Evolutionary conservation across 2,329 filamentous ascomycete genomes (phyloP).

Genomic region (Sclerotinia spermophila): DNA sequence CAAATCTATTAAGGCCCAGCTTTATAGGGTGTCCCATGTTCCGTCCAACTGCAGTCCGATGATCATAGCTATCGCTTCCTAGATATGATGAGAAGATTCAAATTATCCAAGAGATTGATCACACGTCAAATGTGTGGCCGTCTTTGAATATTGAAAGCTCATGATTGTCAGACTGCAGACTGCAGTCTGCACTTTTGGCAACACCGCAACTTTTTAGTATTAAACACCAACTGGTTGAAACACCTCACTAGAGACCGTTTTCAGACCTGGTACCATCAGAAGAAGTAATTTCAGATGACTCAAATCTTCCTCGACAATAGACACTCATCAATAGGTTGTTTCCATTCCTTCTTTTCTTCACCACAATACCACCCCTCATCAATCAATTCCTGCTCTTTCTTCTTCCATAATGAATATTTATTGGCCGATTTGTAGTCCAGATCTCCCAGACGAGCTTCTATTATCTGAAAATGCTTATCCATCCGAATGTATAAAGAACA

Average conservation of each 20-base stretch:
- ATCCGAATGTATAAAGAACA: constrained; percentile 72
- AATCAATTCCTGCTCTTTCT: constrained; percentile 59
- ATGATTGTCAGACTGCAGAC: background rate
- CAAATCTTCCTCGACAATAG: background rate
- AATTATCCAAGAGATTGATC: background rate
- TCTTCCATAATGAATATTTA: constrained; percentile 67
- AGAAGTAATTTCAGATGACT: background rate
- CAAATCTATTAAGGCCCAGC: background rate
- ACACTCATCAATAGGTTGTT: constrained; percentile 20
- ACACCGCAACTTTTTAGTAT: background rate
- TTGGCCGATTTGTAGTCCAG: constrained; percentile 70
- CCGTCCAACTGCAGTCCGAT: background rate
- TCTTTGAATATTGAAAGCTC: background rate
- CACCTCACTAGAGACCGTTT: background rate
- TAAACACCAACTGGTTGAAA: background rate
- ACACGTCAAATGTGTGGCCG: background rate
- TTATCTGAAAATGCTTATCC: constrained; percentile 31
- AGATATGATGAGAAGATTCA: background rate
- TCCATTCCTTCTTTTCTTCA: constrained; percentile 32
- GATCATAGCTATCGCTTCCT: background rate
- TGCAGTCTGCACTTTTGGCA: background rate
- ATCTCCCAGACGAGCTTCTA: constrained; percentile 65
- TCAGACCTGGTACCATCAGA: background rate
- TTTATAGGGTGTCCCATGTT: background rate
- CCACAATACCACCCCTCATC: constrained; percentile 64